Evolutionary conservation across 805 yeast genomes (phyloP), one percentile per base, ranked within the genome.

Genomic region (Metschnikowia amazonensis): DNA sequence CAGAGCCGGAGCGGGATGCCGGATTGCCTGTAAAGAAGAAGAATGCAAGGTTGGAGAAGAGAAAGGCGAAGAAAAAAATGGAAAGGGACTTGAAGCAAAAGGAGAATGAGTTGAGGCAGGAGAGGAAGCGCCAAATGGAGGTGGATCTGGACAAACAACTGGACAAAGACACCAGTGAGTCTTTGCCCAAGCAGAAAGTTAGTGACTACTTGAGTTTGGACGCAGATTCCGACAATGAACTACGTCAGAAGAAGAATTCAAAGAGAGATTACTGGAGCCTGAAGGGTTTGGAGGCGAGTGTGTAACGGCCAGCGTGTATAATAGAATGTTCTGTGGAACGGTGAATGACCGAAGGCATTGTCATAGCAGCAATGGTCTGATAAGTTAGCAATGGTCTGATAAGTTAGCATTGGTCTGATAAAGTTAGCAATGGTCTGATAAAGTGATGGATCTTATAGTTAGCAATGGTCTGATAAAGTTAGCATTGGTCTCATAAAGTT

Each of bases 191-290:
- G 21, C 32, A 18, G 10, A 33, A 47, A 7, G 59, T 56, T 3
- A 56, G 53, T 16, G 58, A 59, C 14, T 52, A 55, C 43, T 52
- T 63, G 51, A 56, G 67, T 34, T 42, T 63, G 27, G 44, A 41
- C 1, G 45, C 36, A 23, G 63, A 59, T 3, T 48, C 51, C 8
- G 60, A 56, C 3, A 57, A 52, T 2, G 57, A 53, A 7, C 25
- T 7, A 43, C 40, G 10, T 23, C 52, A 69, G 41, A 68, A 68
- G 44, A 69, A 68, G 44, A 70, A 62, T 24, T 51, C 53, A 9
- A 65, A 59, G 46, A 52, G 76, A 31, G 71, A 68, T 38, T 71
- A 60, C 53, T 71, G 76, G 76, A 54, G 53, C 17, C 73, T 65
- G 55, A 71, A 71, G 54, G 76, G 75, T 5, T 58, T 68, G 39